These are phyloP conservation scores for Paxillus involutus DNA, from an alignment of 768 basidiomycete genomes.

Conservation along the genomic window DNA sequence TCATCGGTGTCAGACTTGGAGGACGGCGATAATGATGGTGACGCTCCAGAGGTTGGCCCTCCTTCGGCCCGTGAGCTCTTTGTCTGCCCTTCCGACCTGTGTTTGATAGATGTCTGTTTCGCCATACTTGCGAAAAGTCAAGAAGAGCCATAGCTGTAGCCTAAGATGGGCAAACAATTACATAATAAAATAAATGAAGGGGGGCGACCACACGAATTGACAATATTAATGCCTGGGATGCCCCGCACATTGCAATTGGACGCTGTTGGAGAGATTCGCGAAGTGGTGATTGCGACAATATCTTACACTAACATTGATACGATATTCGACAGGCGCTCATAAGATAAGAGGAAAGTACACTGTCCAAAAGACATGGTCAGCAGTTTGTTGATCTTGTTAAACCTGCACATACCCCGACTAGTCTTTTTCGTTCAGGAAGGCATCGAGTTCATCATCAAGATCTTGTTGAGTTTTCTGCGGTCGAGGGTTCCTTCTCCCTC, in stretches of 20 bases:
- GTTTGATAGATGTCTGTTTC: neutral
- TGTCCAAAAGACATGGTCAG: slow-evolving; percentile 5
- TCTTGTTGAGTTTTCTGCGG: slow-evolving; percentile 68
- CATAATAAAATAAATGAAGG: no score
- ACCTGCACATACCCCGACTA: slow-evolving; percentile 21
- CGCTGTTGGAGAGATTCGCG: no score
- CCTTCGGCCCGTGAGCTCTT: neutral
- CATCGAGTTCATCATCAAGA: slow-evolving; percentile 80
- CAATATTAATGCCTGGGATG: no score
- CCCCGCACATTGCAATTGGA: no score
- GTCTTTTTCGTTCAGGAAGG: slow-evolving; percentile 60
- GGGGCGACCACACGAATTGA: no score
- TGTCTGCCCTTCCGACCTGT: neutral
- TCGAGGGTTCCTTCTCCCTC: slow-evolving; percentile 40
- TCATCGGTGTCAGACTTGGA: neutral
- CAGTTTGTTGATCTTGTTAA: neutral
- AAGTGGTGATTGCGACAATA: slow-evolving; percentile 14
- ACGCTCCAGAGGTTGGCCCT: neutral
- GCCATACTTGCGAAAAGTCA: slow-evolving; percentile 2
- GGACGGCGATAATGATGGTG: neutral
- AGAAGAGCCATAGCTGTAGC: neutral
- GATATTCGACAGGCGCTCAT: neutral
- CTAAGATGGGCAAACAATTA: no score
- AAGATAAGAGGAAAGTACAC: neutral
- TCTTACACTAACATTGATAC: neutral